Evolutionary conservation across 139 green algal species (phyloP).

Genomic region (Coccomyxa sp.): DNA sequence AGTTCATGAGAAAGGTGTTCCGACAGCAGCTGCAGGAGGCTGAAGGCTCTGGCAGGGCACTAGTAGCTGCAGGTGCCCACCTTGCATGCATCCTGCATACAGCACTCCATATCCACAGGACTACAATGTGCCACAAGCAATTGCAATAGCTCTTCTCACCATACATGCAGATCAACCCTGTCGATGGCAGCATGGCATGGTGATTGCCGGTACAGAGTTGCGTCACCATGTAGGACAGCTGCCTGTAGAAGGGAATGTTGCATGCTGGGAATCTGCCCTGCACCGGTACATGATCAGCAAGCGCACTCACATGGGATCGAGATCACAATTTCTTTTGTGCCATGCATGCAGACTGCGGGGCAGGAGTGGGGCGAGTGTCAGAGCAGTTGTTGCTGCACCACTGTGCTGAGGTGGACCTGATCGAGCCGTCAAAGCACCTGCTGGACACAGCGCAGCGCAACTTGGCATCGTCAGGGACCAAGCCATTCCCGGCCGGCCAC

Average conservation of each 20-base stretch:
- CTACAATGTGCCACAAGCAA: too few relatives aligned
- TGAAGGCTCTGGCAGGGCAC: conserved; percentile 22
- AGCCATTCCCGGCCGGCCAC: conserved; percentile 20
- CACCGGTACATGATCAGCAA: too few relatives aligned
- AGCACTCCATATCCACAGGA: too few relatives aligned
- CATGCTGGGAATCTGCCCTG: too few relatives aligned
- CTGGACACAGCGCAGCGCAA: conserved; percentile 41
- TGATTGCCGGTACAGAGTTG: too few relatives aligned
- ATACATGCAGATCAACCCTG: too few relatives aligned
- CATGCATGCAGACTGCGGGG: conserved; percentile 77
- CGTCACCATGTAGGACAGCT: too few relatives aligned
- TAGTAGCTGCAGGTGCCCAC: conserved; percentile 40
- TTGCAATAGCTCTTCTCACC: too few relatives aligned
- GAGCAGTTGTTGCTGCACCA: conserved; percentile 80
- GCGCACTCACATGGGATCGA: too few relatives aligned
- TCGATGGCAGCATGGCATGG: too few relatives aligned
- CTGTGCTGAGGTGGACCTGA: conserved; percentile 86
- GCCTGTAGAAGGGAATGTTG: too few relatives aligned
- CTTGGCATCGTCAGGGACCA: background rate
- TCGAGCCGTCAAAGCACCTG: conserved; percentile 76
- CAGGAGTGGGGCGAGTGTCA: conserved; percentile 86
- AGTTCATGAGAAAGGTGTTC: conserved; percentile 63
- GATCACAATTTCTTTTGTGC: background rate
- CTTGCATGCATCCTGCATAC: too few relatives aligned
- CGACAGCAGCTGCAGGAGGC: conserved; percentile 43